Percentiles rank a stretch among this genome's conserved stretches.
Conservation (phyloP, 192 early-diverging fungal species). For the Backusella luteola region DNA sequence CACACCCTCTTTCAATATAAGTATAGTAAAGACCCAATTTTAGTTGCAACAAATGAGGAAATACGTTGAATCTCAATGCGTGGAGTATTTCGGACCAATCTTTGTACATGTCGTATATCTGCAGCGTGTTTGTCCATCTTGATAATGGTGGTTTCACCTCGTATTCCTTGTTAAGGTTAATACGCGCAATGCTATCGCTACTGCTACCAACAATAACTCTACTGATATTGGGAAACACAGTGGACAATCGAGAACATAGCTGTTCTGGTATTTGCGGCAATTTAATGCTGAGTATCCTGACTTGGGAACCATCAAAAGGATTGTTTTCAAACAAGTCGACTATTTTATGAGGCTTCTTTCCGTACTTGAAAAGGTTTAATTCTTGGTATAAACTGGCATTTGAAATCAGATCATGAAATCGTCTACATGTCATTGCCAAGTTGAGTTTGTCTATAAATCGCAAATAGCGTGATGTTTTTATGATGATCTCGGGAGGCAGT, state of each 20-base stretch:
- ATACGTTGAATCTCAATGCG: background rate
- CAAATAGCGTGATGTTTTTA: background rate
- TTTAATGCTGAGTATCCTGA: background rate
- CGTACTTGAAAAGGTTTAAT: background rate
- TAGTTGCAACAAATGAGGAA: background rate
- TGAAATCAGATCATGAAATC: background rate
- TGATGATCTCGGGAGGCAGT: background rate
- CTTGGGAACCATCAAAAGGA: background rate
- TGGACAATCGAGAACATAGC: background rate
- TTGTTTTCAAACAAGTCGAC: background rate
- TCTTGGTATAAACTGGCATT: background rate
- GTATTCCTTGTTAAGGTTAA: background rate
- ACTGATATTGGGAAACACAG: background rate
- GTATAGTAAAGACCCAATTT: background rate
- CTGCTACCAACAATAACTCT: background rate
- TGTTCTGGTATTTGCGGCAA: background rate
- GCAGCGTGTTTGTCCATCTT: background rate
- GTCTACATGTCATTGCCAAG: background rate
- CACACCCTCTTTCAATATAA: background rate
- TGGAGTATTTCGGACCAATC: background rate
- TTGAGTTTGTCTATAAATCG: background rate
- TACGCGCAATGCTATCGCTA: background rate
- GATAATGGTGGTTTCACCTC: background rate
- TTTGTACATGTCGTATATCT: background rate
- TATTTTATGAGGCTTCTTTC: background rate